A percentile compares a stretch with the other conserved stretches of the same genome.
Conservation (phyloP, 140 eudicot species). For the Senecio squalidus region DNA sequence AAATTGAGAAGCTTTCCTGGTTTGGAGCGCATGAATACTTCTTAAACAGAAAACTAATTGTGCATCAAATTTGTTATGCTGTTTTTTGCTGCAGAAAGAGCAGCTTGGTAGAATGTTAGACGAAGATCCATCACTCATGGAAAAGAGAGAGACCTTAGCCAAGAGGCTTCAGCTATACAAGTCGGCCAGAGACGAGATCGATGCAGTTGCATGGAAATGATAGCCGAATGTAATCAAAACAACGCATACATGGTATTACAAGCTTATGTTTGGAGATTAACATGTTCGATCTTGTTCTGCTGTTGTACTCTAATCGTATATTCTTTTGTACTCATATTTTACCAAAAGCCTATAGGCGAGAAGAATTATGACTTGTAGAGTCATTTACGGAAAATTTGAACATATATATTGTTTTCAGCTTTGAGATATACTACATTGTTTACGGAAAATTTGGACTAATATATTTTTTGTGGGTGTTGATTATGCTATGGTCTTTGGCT, state of each 20-base stretch:
- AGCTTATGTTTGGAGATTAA: neutral
- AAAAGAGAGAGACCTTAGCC: slow-evolving; percentile 72
- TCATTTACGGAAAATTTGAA: slow-evolving; percentile 1
- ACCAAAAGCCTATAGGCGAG: neutral
- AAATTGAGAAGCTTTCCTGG: neutral
- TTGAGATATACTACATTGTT: too few relatives aligned
- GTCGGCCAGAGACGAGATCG: slow-evolving; percentile 96
- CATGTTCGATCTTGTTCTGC: slow-evolving; percentile 3
- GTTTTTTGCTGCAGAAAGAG: slow-evolving; percentile 62
- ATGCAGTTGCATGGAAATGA: slow-evolving; percentile 91
- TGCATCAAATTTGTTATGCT: neutral
- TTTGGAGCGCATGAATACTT: neutral
- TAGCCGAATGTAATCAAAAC: neutral
- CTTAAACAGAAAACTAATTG: neutral
- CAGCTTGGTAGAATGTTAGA: slow-evolving; percentile 87
- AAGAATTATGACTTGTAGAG: neutral
- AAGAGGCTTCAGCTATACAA: slow-evolving; percentile 78
- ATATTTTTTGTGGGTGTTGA: neutral
- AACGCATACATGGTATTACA: neutral
- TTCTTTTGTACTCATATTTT: neutral
- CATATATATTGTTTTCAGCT: neutral
- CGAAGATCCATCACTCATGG: slow-evolving; percentile 92
- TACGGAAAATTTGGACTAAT: too few relatives aligned
- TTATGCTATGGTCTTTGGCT: too few relatives aligned
- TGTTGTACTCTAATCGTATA: slow-evolving; percentile 23